Percentiles rank a stretch among this genome's conserved stretches.
phyloP scores from a whole-genome alignment of 352 stramenopile genomes.

The Globisporangium echinulatum region DNA sequence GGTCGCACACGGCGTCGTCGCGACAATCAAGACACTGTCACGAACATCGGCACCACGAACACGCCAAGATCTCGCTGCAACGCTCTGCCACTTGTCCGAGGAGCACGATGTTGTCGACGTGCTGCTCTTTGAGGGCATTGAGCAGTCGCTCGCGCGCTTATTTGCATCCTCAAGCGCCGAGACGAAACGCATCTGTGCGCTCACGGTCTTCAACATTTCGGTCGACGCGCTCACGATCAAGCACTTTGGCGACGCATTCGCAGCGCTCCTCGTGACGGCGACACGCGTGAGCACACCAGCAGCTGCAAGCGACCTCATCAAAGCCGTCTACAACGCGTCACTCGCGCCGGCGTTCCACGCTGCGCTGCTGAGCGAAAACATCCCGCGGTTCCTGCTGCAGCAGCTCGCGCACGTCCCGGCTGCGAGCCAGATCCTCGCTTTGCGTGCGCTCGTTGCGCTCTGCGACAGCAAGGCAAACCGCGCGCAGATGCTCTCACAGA shows the following conservation, averaged over 20 bases:
- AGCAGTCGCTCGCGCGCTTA: constrained; percentile 47
- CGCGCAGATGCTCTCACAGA: constrained; percentile 34
- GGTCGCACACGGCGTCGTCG: constrained; percentile 42
- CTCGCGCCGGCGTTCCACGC: constrained; percentile 48
- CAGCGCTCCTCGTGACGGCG: constrained; percentile 40
- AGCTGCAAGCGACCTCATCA: constrained; percentile 43
- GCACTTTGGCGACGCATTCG: constrained; percentile 58
- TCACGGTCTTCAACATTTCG: constrained; percentile 68
- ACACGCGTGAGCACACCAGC: constrained; percentile 13
- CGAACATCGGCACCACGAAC: constrained; percentile 22
- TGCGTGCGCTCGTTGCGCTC: constrained; percentile 46
- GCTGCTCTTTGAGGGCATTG: constrained; percentile 65
- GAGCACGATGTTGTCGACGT: constrained; percentile 44
- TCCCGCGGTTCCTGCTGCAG: constrained; percentile 44
- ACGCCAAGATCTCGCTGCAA: constrained; percentile 60
- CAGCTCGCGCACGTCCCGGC: constrained; percentile 37
- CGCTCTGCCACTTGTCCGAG: constrained; percentile 59
- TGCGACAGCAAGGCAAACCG: constrained; percentile 46
- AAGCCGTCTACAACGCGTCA: constrained; percentile 67
- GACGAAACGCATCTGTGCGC: constrained; percentile 63
- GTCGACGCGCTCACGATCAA: constrained; percentile 47
- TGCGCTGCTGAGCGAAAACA: constrained; percentile 54
- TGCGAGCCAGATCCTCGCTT: constrained; percentile 31
- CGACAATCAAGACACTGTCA: constrained; percentile 35
- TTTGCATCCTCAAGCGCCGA: constrained; percentile 37